A percentile compares a stretch with the other conserved stretches of the same genome.
These are phyloP conservation scores for Eucalyptus sp. DNA, from an alignment of 345 rosid genomes.

Conservation along the genomic window DNA sequence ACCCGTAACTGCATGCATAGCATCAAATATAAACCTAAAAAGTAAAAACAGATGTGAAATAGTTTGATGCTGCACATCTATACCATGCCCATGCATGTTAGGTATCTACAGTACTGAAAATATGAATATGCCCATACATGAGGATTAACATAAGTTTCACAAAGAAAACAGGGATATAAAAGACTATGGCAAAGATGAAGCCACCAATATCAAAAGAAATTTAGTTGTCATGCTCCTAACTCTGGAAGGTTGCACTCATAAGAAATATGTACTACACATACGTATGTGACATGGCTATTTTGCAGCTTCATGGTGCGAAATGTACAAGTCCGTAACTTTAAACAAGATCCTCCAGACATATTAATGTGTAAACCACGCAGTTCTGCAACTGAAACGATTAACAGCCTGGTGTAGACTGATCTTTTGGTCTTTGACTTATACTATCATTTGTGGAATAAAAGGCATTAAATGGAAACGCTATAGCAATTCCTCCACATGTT, in stretches of 20 bases:
- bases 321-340: neutral
- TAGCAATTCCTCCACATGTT: neutral
- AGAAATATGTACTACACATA: neutral
- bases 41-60: neutral
- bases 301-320: neutral
- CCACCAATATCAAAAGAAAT: neutral
- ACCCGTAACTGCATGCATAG: slow-evolving; percentile 97
- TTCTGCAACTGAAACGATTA: neutral
- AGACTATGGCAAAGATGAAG: neutral
- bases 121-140: neutral
- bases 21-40: slow-evolving; percentile 75
- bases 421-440: neutral
- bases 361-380: neutral
- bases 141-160: neutral
- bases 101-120: neutral
- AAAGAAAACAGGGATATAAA: neutral
- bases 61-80: neutral
- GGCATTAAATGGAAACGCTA: neutral
- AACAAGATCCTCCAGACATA: neutral
- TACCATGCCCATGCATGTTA: neutral
- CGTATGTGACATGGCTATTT: neutral
- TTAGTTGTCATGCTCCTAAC: neutral
- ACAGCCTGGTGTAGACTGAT: neutral
- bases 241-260: neutral
- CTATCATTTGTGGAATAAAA: neutral